A percentile compares a stretch with the other conserved stretches of the same genome.
These are phyloP conservation scores for Mortierella sp. DNA, from an alignment of 371 early-diverging fungal species.

Conservation along the genomic window DNA sequence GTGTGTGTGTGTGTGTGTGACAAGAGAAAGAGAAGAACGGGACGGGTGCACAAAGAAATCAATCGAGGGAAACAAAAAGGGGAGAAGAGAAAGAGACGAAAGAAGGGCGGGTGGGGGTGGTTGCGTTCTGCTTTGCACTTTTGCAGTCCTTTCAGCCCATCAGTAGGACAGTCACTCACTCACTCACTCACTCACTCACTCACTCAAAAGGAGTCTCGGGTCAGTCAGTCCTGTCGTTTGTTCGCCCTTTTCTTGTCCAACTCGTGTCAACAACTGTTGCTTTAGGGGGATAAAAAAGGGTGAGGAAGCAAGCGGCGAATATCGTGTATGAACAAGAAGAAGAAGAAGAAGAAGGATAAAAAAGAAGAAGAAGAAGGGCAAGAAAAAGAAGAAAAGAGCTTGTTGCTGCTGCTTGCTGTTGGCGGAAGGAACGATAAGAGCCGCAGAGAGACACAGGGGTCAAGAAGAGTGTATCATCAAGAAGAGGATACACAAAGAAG, in stretches of 20 bases:
- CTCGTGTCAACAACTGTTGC: not conserved
- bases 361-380: not conserved
- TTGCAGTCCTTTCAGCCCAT: too few relatives aligned
- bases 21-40: not conserved
- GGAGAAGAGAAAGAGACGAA: too few relatives aligned
- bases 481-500: not conserved
- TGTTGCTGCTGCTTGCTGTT: not conserved
- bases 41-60: not conserved
- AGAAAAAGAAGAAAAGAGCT: constrained; percentile 5
- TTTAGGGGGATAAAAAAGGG: not conserved
- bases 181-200: too few relatives aligned
- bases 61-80: not conserved
- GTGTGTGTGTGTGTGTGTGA: not conserved
- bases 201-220: not conserved
- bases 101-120: too few relatives aligned
- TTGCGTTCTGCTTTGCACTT: too few relatives aligned
- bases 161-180: not conserved
- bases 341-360: constrained; percentile 2
- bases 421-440: too few relatives aligned
- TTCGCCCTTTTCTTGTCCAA: not conserved
- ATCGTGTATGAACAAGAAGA: too few relatives aligned
- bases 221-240: too few relatives aligned
- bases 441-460: too few relatives aligned
- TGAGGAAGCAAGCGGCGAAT: not conserved
- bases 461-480: too few relatives aligned